A percentile compares a stretch with the other conserved stretches of the same genome.
Evolutionary conservation across 2,329 filamentous ascomycete species (phyloP).

Genomic region (Colletotrichum musae): DNA sequence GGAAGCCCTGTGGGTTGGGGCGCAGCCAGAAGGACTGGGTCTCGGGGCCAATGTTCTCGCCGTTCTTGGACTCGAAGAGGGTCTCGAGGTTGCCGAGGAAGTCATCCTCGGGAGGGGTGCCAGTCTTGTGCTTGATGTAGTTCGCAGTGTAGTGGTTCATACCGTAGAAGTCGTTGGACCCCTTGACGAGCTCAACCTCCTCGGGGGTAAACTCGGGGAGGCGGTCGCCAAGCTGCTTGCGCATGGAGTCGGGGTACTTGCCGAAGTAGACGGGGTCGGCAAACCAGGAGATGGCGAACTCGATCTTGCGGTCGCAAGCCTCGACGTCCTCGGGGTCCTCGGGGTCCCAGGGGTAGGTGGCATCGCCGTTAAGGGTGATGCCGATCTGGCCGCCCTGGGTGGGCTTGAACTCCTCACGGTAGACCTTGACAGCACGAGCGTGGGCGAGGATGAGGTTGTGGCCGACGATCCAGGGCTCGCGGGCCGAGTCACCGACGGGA

Average conservation of each 20-base stretch:
- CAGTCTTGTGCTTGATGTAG: slow-evolving; percentile 82
- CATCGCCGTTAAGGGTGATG: slow-evolving; percentile 90
- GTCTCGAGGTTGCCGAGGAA: slow-evolving; percentile 83
- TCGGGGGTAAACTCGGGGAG: slow-evolving; percentile 82
- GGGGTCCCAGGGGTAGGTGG: slow-evolving; percentile 86
- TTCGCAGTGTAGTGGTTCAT: slow-evolving; percentile 96
- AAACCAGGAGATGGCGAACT: slow-evolving; percentile 91
- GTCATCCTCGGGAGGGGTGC: slow-evolving; percentile 74
- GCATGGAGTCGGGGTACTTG: slow-evolving; percentile 87
- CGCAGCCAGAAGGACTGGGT: slow-evolving; percentile 88
- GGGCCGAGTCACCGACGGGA: slow-evolving; percentile 78
- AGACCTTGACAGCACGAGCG: slow-evolving; percentile 84
- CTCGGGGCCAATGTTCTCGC: slow-evolving; percentile 83
- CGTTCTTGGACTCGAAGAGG: slow-evolving; percentile 78
- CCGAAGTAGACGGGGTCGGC: slow-evolving; percentile 90
- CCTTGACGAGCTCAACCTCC: slow-evolving; percentile 81
- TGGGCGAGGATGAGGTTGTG: slow-evolving; percentile 87
- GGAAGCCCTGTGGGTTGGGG: slow-evolving; percentile 82
- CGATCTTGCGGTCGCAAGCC: slow-evolving; percentile 84
- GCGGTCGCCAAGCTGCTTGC: slow-evolving; percentile 82
- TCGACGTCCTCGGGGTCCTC: slow-evolving; percentile 81
- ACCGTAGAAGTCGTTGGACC: slow-evolving; percentile 94
- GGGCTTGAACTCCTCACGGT: slow-evolving; percentile 85
- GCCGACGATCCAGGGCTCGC: slow-evolving; percentile 86
- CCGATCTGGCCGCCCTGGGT: slow-evolving; percentile 83